Conservation (phyloP, 345 rosid genomes). For the Aquilaria yunnanensis region DNA sequence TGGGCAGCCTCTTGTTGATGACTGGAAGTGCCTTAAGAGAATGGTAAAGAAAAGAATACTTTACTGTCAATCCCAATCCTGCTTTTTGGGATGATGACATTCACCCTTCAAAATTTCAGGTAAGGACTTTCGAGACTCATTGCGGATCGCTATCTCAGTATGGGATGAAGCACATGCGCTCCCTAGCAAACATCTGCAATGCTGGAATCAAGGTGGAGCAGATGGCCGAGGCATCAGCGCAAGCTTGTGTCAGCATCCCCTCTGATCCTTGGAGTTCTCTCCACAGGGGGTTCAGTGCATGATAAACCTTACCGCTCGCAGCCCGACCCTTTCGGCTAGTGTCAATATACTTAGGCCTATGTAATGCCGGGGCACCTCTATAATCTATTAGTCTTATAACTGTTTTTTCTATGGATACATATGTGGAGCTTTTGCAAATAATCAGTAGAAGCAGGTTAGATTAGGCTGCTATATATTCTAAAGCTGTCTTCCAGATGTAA, state of each 20-base stretch:
- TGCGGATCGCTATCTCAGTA: slow-evolving; percentile 87
- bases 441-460: too few relatives aligned
- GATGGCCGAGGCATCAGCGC: slow-evolving; percentile 74
- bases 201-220: slow-evolving; percentile 51
- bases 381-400: too few relatives aligned
- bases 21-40: slow-evolving; percentile 78
- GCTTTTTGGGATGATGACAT: not conserved
- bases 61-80: too few relatives aligned
- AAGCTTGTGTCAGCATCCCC: slow-evolving; percentile 64
- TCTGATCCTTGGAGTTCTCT: slow-evolving; percentile 76
- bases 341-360: too few relatives aligned
- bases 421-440: too few relatives aligned
- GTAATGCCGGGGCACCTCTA: too few relatives aligned
- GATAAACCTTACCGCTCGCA: too few relatives aligned
- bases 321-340: too few relatives aligned
- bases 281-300: slow-evolving; percentile 69
- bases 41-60: slow-evolving; percentile 31
- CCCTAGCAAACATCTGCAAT: slow-evolving; percentile 80
- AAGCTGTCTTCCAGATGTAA: too few relatives aligned
- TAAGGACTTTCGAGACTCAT: slow-evolving; percentile 68
- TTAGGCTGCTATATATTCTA: too few relatives aligned
- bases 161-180: slow-evolving; percentile 91
- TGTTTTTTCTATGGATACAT: too few relatives aligned
- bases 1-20: slow-evolving; percentile 87
- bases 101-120: slow-evolving; percentile 26